phyloP scores from a whole-genome alignment of 2,329 filamentous ascomycete species.

The Aspergillus proliferans region DNA sequence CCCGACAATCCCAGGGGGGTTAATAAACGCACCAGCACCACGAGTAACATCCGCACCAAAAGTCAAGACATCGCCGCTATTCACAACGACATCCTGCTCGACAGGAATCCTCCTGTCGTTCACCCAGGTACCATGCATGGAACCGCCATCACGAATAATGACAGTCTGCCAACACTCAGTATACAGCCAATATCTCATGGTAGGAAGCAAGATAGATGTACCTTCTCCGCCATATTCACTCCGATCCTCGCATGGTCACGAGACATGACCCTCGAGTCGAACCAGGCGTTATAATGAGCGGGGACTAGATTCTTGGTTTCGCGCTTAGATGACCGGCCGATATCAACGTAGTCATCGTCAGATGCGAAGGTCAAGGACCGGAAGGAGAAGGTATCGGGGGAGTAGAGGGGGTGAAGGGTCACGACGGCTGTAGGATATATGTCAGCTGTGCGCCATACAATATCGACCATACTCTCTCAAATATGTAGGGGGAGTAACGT shows the following conservation, averaged over 20 bases:
- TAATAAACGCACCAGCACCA: slow-evolving; percentile 32
- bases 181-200: not conserved
- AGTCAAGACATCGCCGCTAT: slow-evolving; percentile 29
- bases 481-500: slow-evolving; percentile 3
- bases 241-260: slow-evolving; percentile 38
- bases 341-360: slow-evolving; percentile 21
- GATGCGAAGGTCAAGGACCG: slow-evolving; percentile 29
- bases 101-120: slow-evolving; percentile 42
- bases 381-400: slow-evolving; percentile 17
- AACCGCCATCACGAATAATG: slow-evolving; percentile 50
- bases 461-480: not conserved
- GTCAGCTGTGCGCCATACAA: slow-evolving; percentile 5
- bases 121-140: slow-evolving; percentile 58
- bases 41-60: slow-evolving; percentile 48
- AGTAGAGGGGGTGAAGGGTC: slow-evolving; percentile 24
- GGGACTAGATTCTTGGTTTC: slow-evolving; percentile 31
- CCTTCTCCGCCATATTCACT: slow-evolving; percentile 21
- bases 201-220: slow-evolving; percentile 8
- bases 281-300: slow-evolving; percentile 36
- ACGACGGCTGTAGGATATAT: slow-evolving; percentile 23
- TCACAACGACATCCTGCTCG: slow-evolving; percentile 34
- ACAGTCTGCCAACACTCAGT: slow-evolving; percentile 26
- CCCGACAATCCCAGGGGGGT: not conserved
- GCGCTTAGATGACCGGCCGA: slow-evolving; percentile 40
- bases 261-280: slow-evolving; percentile 44